Evolutionary conservation across 176 grass and related monocot genomes (phyloP), one percentile per base, ranked within the genome.

Genomic region (Lolium multiflorum): DNA sequence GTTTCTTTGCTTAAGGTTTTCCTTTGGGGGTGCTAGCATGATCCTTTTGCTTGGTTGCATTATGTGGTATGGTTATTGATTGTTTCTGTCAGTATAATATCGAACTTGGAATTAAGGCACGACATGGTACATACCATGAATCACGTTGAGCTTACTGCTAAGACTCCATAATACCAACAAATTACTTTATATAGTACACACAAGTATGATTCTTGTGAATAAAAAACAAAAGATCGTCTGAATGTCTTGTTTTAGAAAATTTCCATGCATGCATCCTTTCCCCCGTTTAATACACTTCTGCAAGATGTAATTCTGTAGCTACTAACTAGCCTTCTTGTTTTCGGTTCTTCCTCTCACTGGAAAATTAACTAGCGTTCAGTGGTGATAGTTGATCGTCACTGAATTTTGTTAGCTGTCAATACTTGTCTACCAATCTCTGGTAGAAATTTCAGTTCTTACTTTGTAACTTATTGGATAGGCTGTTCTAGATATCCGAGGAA

Each of bases 401-500:
- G 46, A 47, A 47, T 47, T 47, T 52, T 39, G 4, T 16, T 21
- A 44, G 21, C 9, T 63, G 2, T 81, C 1, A 5, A 3, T 56
- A 18, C 28, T 63, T 68, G n/a, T 55, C 85, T 81, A 16, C 14
- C 56, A 2, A 3, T 15, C 59, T 82, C 1, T 22, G 31, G 57
- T 66, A 85, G 21, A 85, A 8, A 52, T 84, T 81, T 55, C 28
- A 52, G 21, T 65, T 88, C 64, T 87, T 84, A 78, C 66, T 87
- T 85, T 91, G 52, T 38, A 89, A 89, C 81, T 91, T 89, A 94
- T 87, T 89, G 56, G 79, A 94, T 98, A 69, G 94, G 88, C 76
- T 92, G 57, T 93, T 98, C 79, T 98, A 98, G 94, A 98, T 98
- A 63, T 88, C 77, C 3, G 92, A 96, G 90, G 83, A 85, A 41